These are phyloP conservation scores for Boletales sp. DNA, from an alignment of 768 basidiomycete genomes.

Conservation along the genomic window DNA sequence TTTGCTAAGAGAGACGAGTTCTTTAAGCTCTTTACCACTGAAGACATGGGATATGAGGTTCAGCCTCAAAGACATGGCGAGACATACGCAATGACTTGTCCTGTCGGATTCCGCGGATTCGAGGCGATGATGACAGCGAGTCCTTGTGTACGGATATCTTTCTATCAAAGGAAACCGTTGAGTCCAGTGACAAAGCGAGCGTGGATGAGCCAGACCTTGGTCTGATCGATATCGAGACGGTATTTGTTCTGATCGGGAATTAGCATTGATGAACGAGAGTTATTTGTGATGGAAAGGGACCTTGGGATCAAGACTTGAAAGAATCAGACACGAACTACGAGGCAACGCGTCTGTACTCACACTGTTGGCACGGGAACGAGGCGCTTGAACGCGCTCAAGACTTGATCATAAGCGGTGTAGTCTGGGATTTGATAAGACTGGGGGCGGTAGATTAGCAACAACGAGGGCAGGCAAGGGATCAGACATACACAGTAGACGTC, in stretches of 20 bases:
- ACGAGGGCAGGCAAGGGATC: background rate
- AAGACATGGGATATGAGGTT: conserved; percentile 6
- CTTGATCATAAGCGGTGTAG: conserved; percentile 86
- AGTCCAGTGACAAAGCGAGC: background rate
- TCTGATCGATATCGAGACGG: conserved; percentile 73
- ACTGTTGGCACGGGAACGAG: conserved; percentile 89
- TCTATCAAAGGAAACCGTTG: conserved; percentile 34
- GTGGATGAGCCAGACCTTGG: conserved; percentile 45
- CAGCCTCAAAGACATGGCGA: background rate
- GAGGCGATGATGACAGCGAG: conserved; percentile 83
- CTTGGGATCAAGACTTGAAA: conserved; percentile 44
- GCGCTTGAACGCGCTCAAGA: conserved; percentile 80
- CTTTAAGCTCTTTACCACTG: conserved; percentile 76
- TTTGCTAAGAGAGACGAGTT: conserved; percentile 67
- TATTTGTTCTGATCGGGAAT: conserved; percentile 53
- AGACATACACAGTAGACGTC: conserved; percentile 75
- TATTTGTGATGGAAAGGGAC: conserved; percentile 19
- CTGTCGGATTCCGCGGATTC: conserved; percentile 96
- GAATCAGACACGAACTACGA: conserved; percentile 1
- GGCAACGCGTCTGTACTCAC: conserved; percentile 39
- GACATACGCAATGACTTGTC: conserved; percentile 72
- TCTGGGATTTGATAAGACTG: conserved; percentile 90
- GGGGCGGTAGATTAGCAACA: background rate
- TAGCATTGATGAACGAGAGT: conserved; percentile 2
- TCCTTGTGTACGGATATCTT: conserved; percentile 80